Evolutionary conservation across 2,329 filamentous ascomycete genomes (phyloP).

Genomic region (Fusarium marasasianum): DNA sequence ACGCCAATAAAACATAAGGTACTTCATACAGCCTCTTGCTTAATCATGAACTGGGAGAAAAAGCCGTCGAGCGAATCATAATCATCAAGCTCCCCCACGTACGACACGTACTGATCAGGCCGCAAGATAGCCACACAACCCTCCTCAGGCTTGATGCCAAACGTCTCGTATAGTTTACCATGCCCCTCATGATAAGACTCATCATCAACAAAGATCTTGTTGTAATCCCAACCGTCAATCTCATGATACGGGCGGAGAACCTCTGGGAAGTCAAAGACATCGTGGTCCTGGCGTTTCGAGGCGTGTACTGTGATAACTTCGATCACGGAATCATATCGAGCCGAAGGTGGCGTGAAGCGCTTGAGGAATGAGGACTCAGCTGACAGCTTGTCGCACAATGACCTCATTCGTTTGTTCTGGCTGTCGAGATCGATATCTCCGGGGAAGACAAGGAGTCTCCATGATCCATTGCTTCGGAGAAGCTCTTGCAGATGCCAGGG

Average conservation of each 20-base stretch:
- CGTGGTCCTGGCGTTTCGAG: conserved; percentile 57
- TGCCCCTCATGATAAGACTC: conserved; percentile 62
- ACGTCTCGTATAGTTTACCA: conserved; percentile 62
- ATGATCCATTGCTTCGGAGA: conserved; percentile 52
- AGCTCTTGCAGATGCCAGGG: conserved; percentile 68
- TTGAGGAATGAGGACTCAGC: conserved; percentile 11
- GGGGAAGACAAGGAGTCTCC: conserved; percentile 63
- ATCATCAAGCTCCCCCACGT: conserved; percentile 51
- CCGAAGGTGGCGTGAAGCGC: background rate
- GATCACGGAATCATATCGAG: conserved; percentile 51
- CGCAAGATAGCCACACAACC: conserved; percentile 69
- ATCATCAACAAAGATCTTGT: conserved; percentile 65
- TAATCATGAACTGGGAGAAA: background rate
- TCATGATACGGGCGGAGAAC: conserved; percentile 60
- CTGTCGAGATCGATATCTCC: background rate
- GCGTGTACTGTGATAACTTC: conserved; percentile 71
- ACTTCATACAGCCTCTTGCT: background rate
- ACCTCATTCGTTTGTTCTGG: conserved; percentile 20
- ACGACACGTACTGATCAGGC: conserved; percentile 73
- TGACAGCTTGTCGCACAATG: conserved; percentile 47
- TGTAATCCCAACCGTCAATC: conserved; percentile 63
- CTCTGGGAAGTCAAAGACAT: conserved; percentile 51
- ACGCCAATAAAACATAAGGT: too few species aligned
- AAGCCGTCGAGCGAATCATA: conserved; percentile 1
- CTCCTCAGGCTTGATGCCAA: conserved; percentile 60